phyloP scores from a whole-genome alignment of 2,329 filamentous ascomycete species.

The Eurotiales sp. region DNA sequence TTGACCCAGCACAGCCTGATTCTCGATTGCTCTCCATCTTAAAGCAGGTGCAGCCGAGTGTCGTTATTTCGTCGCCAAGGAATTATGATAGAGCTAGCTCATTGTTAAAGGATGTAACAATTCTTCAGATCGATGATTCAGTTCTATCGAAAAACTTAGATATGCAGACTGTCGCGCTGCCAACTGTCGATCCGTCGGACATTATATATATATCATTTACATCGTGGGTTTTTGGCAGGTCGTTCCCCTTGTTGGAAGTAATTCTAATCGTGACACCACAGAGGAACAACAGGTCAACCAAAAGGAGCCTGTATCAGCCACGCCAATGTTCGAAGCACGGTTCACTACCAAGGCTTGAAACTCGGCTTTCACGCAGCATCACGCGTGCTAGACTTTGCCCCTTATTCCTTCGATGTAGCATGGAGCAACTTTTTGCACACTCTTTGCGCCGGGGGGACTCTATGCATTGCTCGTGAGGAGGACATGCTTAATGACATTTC shows the following conservation, averaged over 20 bases:
- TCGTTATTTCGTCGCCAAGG: not conserved
- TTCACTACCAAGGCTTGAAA: conserved; percentile 2
- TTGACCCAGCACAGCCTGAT: conserved; percentile 6
- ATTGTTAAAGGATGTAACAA: not conserved
- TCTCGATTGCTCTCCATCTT: conserved; percentile 6
- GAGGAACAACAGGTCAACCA: conserved; percentile 9
- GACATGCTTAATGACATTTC: conserved; percentile 7
- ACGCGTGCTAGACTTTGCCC: conserved; percentile 9
- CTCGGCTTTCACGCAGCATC: conserved; percentile 2
- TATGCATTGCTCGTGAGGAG: conserved; percentile 8
- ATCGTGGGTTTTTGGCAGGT: not conserved
- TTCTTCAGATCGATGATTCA: conserved; percentile 3
- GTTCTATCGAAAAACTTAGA: not conserved
- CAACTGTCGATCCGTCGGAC: conserved; percentile 7
- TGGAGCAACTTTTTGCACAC: conserved; percentile 10
- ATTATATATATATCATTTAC: conserved; percentile 10
- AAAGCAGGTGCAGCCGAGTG: not conserved
- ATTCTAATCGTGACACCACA: not conserved
- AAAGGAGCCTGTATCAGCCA: conserved; percentile 11
- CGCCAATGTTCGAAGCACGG: conserved; percentile 5
- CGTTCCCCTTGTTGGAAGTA: not conserved
- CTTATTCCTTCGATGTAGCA: conserved; percentile 11
- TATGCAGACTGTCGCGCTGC: not conserved
- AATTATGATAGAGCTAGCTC: not conserved
- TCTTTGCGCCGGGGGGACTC: not conserved